Percentiles rank a stretch among this genome's conserved stretches.
These are phyloP conservation scores for Metarhizium robertsii DNA, from an alignment of 2,329 filamentous ascomycete genomes.

Conservation along the genomic window DNA sequence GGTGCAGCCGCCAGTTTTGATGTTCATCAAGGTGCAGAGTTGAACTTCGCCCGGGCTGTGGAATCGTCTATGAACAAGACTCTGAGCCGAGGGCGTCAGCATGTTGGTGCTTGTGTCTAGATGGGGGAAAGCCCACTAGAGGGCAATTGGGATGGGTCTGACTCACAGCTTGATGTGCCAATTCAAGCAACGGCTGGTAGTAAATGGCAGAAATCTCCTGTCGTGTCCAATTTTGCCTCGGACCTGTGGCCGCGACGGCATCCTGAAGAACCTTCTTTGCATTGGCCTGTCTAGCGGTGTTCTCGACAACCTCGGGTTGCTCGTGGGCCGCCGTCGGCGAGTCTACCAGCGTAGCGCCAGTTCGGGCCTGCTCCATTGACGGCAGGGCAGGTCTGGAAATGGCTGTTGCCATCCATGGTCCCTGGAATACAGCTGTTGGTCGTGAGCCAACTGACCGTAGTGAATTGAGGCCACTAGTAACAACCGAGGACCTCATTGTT, in stretches of 20 bases:
- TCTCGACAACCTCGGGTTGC: conserved; percentile 2
- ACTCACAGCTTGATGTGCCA: conserved; percentile 64
- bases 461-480: conserved; percentile 4
- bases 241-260: conserved; percentile 50
- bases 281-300: conserved; percentile 6
- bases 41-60: conserved; percentile 78
- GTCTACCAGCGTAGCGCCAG: conserved; percentile 10
- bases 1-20: conserved; percentile 86
- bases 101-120: neutral
- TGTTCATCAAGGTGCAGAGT: conserved; percentile 93
- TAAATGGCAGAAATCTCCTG: conserved; percentile 78
- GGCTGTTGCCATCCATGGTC: conserved; percentile 3
- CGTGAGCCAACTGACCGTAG: conserved; percentile 4
- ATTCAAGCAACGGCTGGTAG: conserved; percentile 69
- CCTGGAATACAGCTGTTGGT: neutral
- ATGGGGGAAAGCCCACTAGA: neutral
- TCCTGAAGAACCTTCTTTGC: conserved; percentile 27
- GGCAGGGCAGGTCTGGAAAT: neutral
- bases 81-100: conserved; percentile 33
- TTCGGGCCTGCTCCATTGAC: neutral
- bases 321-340: conserved; percentile 5
- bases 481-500: conserved; percentile 5
- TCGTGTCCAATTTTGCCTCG: conserved; percentile 69
- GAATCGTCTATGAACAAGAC: conserved; percentile 71
- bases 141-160: neutral